A percentile compares a stretch with the other conserved stretches of the same genome.
Evolutionary conservation across 2,329 filamentous ascomycete species (phyloP).

Genomic region (Trichoderma sp.): DNA sequence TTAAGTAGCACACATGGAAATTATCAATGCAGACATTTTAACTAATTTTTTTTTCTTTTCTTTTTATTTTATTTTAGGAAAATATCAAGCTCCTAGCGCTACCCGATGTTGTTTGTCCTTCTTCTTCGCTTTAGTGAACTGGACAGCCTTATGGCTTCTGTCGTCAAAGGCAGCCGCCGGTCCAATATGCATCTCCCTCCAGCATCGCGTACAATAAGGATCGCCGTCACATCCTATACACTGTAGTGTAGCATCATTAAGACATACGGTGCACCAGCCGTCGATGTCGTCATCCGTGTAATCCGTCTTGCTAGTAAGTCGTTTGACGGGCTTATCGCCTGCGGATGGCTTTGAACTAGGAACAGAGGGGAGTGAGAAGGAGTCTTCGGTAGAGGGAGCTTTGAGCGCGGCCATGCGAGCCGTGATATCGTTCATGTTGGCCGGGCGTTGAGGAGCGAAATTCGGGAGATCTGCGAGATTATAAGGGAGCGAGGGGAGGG

Average conservation of each 20-base stretch:
- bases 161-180: conserved; percentile 69
- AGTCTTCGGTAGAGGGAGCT: conserved; percentile 32
- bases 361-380: conserved; percentile 46
- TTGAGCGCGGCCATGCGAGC: conserved; percentile 52
- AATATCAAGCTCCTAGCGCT: conserved; percentile 34
- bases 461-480: conserved; percentile 39
- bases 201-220: conserved; percentile 74
- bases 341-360: conserved; percentile 47
- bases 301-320: conserved; percentile 39
- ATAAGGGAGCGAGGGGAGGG: conserved; percentile 48
- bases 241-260: conserved; percentile 69
- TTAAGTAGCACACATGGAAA: background rate
- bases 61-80: background rate
- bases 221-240: conserved; percentile 71
- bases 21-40: background rate
- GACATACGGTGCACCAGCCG: conserved; percentile 79
- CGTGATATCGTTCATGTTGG: conserved; percentile 44
- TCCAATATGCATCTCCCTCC: conserved; percentile 75
- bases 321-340: conserved; percentile 37
- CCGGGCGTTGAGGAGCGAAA: conserved; percentile 22
- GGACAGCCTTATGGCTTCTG: conserved; percentile 63
- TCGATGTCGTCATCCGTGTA: conserved; percentile 70
- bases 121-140: conserved; percentile 45
- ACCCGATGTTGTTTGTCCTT: conserved; percentile 32
- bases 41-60: background rate